Evolutionary conservation across 1,284 basidiomycete genomes (phyloP), one percentile per base, ranked within the genome.

Genomic region (Mycena citricolor): DNA sequence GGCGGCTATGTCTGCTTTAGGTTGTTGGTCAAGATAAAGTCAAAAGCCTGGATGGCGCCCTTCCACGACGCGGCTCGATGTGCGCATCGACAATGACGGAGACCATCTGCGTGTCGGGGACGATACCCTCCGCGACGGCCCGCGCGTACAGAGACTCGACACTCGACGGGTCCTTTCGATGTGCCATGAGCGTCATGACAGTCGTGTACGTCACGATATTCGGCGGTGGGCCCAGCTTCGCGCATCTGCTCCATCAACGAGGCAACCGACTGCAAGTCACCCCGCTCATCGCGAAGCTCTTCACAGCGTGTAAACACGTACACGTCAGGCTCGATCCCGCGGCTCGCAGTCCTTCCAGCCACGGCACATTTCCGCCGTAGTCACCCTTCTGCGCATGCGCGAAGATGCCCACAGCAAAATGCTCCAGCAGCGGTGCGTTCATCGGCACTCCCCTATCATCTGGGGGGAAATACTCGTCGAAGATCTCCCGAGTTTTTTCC

Each of bases 21-120:
- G 21, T 66, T 63, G n/a, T n/a, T n/a, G n/a, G n/a, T n/a, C n/a
- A n/a, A n/a, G 38, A 94, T 64, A 62, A 81, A 90, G 50, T 87
- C 79, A 57, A 89, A 93, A 19, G 81, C 68, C 23, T 78, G 74
- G 52, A 90, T 73, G 32, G 85, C 88, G 29, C 83, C 81, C 33
- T 70, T 64, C 85, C 90, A 94, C n/a, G 81, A 79, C 1, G 87
- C 90, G 3, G 83, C 59, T 91, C 83, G 42, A 93, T 84, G 58
- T 93, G 81, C 1, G 88, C 90, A 57, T 92, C 82, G 78, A 98
- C 82, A 39, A 97, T 63, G 4, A 87, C 71, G 8, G 77, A 76
- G 56, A 86, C 71, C 70, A 90, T 81, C 14, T 68, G 63, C 20
- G 73, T 71, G 58, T 87, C 82, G 1, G 89, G 86, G 3, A 64